Conservation (phyloP, 208 protist species). For the Pavlovales sp. region DNA sequence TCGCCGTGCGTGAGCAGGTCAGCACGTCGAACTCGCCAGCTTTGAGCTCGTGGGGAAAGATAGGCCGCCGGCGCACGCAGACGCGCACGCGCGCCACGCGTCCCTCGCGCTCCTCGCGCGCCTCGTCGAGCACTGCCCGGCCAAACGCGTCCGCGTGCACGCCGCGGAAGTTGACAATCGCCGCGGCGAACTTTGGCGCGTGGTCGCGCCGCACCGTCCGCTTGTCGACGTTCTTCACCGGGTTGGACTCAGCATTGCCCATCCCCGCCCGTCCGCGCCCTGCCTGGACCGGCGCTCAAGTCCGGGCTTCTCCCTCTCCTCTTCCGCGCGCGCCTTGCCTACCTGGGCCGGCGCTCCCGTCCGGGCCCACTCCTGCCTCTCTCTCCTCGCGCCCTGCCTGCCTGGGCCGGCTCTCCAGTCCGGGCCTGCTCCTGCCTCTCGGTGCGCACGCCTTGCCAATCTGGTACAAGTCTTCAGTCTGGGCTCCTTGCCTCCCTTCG, state of each 20-base stretch:
- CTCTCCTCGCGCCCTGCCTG: too few relatives aligned
- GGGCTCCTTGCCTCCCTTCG: too few relatives aligned
- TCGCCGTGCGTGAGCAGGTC: neutral
- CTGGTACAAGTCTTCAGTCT: too few relatives aligned
- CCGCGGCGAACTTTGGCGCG: constrained; percentile 15
- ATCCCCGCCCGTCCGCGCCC: too few relatives aligned
- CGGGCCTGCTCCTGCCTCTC: too few relatives aligned
- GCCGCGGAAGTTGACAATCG: constrained; percentile 20
- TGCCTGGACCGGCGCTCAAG: too few relatives aligned
- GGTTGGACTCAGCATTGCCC: constrained; percentile 13
- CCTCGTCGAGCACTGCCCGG: neutral
- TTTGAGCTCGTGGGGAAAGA: constrained; percentile 39
- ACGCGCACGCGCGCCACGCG: neutral
- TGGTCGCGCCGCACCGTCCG: constrained; percentile 47
- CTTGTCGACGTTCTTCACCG: constrained; percentile 49
- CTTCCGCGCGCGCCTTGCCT: too few relatives aligned
- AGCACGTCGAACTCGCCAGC: constrained; percentile 52
- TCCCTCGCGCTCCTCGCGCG: neutral
- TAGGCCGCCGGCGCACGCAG: constrained; percentile 44
- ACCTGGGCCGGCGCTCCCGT: too few relatives aligned
- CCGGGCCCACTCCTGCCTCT: too few relatives aligned
- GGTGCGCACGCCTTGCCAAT: too few relatives aligned
- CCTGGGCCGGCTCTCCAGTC: too few relatives aligned
- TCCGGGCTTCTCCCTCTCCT: too few relatives aligned
- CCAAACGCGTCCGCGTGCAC: neutral